Evolutionary conservation across 2,329 filamentous ascomycete species (phyloP), one percentile per base, ranked within the genome.

Genomic region (Seiridium cupressi): DNA sequence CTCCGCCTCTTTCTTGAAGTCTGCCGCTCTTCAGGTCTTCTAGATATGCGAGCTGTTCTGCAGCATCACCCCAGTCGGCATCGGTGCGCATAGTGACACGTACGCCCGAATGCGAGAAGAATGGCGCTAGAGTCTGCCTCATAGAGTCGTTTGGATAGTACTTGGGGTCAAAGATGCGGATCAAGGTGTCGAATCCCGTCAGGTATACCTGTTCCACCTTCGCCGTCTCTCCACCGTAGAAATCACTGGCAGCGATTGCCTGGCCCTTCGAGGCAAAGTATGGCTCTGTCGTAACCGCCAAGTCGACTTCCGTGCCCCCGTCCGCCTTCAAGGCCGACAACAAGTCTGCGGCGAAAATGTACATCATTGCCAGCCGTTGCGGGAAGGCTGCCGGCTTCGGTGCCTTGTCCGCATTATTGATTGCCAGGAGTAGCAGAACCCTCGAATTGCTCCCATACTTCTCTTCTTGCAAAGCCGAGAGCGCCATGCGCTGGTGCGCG

Each of bases 141-240:
- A 89, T 84, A 66, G 70, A n/a, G 61, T 62, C 70, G 59, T 72
- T 42, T 68, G 77, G 63, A 69, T 92, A 92, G 74, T 94, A 94
- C 70, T 89, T 91, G 0, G 89, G 83, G 54, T 90, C 79, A 58
- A 91, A 84, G 57, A 94, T 85, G 26, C 91, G 84, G 13, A 89
- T 85, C 5, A 93, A 75, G 0, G 91, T 94, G 68, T 94, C 91
- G 70, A 87, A 94, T 35, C 91, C 91, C 1, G 86, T 84, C 2
- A 93, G 82, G 68, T 91, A 91, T 3, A 90, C 76, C 67, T 92
- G 89, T 57, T 81, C 76, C 6, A 72, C 69, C 8, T 38, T 44
- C 36, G 11, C 59, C 26, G 10, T 11, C 32, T 31, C 38, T 5
- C 53, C 47, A 65, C 69, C 57, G 64, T 84, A 86, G 44, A 77